Base-by-base conservation (phyloP, 192 early-diverging fungal genomes). In the Backusella westeae region DNA sequence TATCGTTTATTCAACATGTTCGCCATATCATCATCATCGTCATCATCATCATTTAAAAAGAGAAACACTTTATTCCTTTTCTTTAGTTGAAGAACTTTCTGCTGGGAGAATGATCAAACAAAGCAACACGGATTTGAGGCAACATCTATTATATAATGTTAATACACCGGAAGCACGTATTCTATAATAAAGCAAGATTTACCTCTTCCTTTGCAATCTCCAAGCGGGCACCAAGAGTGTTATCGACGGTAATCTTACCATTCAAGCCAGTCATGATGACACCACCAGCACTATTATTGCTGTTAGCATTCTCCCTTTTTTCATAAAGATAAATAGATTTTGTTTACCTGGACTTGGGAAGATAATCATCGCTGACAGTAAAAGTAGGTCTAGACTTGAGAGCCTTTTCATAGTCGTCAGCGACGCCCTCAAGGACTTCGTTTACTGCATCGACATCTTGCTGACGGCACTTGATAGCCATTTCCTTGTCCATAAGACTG, bases 201-300 rank as follows among this genome's bases (percentile, higher is more conserved):
- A 93, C 94, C 76, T 86, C 81, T 77, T 99, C 94, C 67, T 90
- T 87, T 35, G 93, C 86, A 74, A 98, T 87, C 12, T 91, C 91
- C 75, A 99, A 83, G 46, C 98, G 90, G n/a, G 93, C 88, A 82
- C 95, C 95, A 71, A 97, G 87, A 32, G 97, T 97, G 86, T 98
- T 99, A 81, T 92, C 87, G 59, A 96, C 89, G 39, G 86, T 87
- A 78, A 97, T 96, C 46, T 91, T 89, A 59, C 94, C 95, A 56
- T 92, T 87, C 71, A 90, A 81, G 23, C 90, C 91, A 67, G 89
- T 86, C 17, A 97, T 85, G 35, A 96, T 90, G 39, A 98, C 93
- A 67, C 98, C 98, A 74, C 98, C 98, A 76, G 95, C 89, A 78
- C 94, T 93, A 78, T 42, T 74, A 17, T 34, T n/a, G 14, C 17